A percentile compares a stretch with the other conserved stretches of the same genome.
Conservation (phyloP, 129 eudicot species). For the Tagetes erecta region DNA sequence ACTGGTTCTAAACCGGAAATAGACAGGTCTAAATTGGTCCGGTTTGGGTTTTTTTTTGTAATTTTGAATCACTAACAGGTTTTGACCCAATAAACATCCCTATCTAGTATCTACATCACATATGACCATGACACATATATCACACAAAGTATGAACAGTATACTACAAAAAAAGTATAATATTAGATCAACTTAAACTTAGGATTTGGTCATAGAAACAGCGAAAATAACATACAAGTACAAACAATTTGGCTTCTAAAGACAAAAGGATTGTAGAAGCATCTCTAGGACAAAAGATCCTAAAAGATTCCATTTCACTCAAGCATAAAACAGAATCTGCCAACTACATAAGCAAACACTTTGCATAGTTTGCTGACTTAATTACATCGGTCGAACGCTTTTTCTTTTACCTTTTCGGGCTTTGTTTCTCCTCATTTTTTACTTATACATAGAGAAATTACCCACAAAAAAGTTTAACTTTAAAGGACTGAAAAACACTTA, state of each 20-base stretch:
- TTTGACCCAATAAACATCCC: neutral
- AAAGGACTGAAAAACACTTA: neutral
- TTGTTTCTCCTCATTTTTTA: too few species aligned
- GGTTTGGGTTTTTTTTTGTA: neutral
- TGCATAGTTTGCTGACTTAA: neutral
- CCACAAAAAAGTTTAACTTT: slow-evolving; percentile 1
- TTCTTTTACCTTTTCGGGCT: neutral
- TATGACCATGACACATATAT: neutral
- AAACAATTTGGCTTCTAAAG: neutral
- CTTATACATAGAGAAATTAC: slow-evolving; percentile 15
- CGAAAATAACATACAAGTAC: neutral
- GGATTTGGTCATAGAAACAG: neutral
- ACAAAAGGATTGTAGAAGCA: neutral
- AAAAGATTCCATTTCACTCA: neutral
- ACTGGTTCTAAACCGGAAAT: neutral
- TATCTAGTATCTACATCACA: neutral
- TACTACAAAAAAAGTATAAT: neutral
- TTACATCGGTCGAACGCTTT: neutral
- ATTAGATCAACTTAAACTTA: neutral
- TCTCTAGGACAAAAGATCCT: slow-evolving; percentile 4
- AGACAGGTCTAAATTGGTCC: neutral
- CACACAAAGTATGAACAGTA: neutral
- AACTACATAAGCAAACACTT: neutral
- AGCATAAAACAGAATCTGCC: slow-evolving; percentile 1
- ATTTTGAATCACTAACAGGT: neutral